These are phyloP conservation scores for Lodderomyces orthopsilosis DNA, from an alignment of 1,139 yeast genomes.

Conservation along the genomic window DNA sequence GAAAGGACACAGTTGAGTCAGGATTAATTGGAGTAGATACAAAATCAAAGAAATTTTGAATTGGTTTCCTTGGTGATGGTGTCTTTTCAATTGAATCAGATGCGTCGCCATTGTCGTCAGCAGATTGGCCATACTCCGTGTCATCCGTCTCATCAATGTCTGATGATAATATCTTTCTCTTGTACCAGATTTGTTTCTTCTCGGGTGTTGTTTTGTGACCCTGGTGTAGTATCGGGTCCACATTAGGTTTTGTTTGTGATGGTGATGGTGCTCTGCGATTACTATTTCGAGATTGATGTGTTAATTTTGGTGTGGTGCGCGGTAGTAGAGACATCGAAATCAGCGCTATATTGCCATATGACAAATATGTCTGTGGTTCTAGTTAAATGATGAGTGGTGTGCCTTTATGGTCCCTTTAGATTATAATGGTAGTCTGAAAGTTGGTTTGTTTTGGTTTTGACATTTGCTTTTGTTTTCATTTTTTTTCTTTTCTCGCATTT, in stretches of 20 bases:
- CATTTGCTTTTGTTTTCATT: not conserved
- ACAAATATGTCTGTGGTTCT: not conserved
- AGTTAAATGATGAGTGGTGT: not conserved
- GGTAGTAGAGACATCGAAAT: slow-evolving; percentile 1
- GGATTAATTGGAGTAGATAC: slow-evolving; percentile 37
- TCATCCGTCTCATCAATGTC: slow-evolving; percentile 7
- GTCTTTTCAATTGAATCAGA: slow-evolving; percentile 10
- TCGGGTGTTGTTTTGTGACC: slow-evolving; percentile 4
- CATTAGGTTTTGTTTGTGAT: not conserved
- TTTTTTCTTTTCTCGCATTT: not conserved
- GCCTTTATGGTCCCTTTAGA: too few species aligned
- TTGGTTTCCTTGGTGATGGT: slow-evolving; percentile 14
- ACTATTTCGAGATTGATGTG: not conserved
- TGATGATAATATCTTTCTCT: slow-evolving; percentile 4
- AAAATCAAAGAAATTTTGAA: slow-evolving; percentile 8
- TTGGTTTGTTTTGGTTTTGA: slow-evolving; percentile 1
- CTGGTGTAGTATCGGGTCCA: not conserved
- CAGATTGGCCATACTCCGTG: slow-evolving; percentile 3
- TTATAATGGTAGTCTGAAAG: too few species aligned
- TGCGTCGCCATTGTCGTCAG: slow-evolving; percentile 3
- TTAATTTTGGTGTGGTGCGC: slow-evolving; percentile 8
- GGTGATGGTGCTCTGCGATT: slow-evolving; percentile 2
- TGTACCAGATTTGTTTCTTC: slow-evolving; percentile 10
- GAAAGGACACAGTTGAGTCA: slow-evolving; percentile 24
- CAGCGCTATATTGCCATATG: not conserved